Evolutionary conservation across 371 early-diverging fungal genomes (phyloP), one percentile per base, ranked within the genome.

Genomic region (Apophysomyces sp.): DNA sequence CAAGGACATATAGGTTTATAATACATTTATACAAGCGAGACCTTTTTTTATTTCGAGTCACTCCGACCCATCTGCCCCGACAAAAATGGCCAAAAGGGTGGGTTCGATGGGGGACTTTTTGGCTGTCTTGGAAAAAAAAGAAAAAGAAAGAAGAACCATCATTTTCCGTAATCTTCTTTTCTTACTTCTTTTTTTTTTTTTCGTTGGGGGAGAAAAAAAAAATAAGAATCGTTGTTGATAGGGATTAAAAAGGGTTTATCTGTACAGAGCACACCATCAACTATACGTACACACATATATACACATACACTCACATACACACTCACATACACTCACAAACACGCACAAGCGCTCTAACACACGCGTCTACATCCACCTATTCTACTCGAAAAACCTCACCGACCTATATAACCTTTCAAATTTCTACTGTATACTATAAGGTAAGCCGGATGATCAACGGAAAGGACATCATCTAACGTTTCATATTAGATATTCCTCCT

Each of bases 151-250:
- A 16, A 31, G 34, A 4, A 9, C 6, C n/a, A 34, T 16, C 32
- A 52, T 61, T 56, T 61, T 59, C 56, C 57, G 44, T 54, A 18
- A 32, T 54, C 18, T 24, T 61, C 60, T 57, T 56, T 57, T 57
- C 16, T 57, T 36, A 49, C 51, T 57, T 28, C 53, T 44, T 44
- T 21, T 44, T 18, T 44, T 63, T 51, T 60, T 61, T 61, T 60
- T 66, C 61, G 61, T 66, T 66, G 66, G 61, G 61, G 66, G 61
- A 60, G 39, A 37, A 57, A 66, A 66, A 57, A 57, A 54, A 59
- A 52, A 52, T 26, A 60, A 53, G 60, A 34, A 32, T 15, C 26
- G 27, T 52, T 27, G 31, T 31, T 60, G 37, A 34, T 44, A 44
- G 49, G 49, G 49, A 41, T 41, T 18, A 16, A 60, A 36, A 24